Base-by-base conservation (phyloP, 805 yeast species). In the Wickerhamomyces xylosicus region DNA sequence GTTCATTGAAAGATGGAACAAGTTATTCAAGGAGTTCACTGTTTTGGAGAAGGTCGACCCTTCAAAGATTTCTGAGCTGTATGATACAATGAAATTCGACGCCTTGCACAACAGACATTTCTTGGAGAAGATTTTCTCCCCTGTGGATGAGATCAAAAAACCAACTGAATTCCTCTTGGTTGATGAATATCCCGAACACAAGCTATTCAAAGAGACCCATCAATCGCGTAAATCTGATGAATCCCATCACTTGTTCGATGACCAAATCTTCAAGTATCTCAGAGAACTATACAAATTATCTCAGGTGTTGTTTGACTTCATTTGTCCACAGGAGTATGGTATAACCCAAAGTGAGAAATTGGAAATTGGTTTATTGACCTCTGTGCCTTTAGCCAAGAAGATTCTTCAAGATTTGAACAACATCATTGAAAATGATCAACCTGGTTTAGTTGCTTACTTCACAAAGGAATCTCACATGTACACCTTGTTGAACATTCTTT, bases 261-360 rank as follows among this genome's bases (percentile, higher is more conserved):
- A 82, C 45, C 78, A 85, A 2, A 79, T 81, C 38, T 89, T 73
- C 58, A 81, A 82, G 25, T 72, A 85, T 45, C 68, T 92, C 42
- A 70, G 97, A 48, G 98, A 92, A 57, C 70, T 92, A 38, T 92
- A 89, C 57, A 70, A 90, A 46, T 68, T 92, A 40, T 85, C 96
- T 1, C 94, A 92, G 58, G 95, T 92, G 6, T 63, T 92, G 45
- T 92, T 92, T 64, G 99, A 92, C 61, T 92, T 90, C 55, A 87
- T 92, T 36, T 92, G 97, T 61, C 99, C 99, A 9, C 97, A 92
- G 59, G 99, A 92, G 57, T 92, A 92, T 57, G 99, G 99, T 46
- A 92, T 92, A 50, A 86, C 89, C 47, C 95, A 87, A 54, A 80
- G 82, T 52, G 98, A 92, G 59, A 92, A 92, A 56, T 71, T 92